Evolutionary conservation across 148 eudicot species (phyloP), one percentile per base, ranked within the genome.

Genomic region (Chenopodium quinoa): DNA sequence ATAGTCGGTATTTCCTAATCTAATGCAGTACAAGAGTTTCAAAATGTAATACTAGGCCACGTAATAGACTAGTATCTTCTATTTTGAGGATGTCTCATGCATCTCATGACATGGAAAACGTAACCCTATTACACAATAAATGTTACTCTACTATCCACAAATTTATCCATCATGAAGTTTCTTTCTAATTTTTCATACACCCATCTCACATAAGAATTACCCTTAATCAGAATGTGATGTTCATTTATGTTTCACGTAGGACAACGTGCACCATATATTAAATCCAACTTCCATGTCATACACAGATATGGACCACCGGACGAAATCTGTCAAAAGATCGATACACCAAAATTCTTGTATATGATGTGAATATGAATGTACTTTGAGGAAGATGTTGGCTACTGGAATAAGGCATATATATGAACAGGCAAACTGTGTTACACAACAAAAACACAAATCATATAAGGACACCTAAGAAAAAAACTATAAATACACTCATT

Each of bases 401-500:
- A 76, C 17, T 68, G 22, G 40, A 37, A 25, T 16, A 73, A 73
- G 71, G 44, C 1, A 40, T 40, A 40, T 40, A 40, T 40, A 29
- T 9, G 62, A 17, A 14, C 22, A 56, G 22, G 2, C 22, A 66
- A 19, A 20, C 10, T 40, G 16, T 20, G 34, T 60, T 48, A 40
- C 44, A 40, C 44, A 40, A 40, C 7, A 40, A 4, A 31, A 4
- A 3, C 20, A 77, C 70, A 52, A 82, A 83, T 73, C 78, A 83
- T 83, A 22, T 40, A 78, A 34, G 69, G 82, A 79, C 85, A 83
- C 82, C 60, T 83, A 44, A 74, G 4, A 50, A 25, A 7, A 65
- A 27, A 48, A 54, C 50, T 63, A 46, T 83, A 64, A 83, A 83
- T 78, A 73, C 82, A 11, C 3, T 19, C 22, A 27, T 27, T 64